These are phyloP conservation scores for Chlamydomonas asymmetrica DNA, from an alignment of 139 green algal genomes.

Conservation along the genomic window DNA sequence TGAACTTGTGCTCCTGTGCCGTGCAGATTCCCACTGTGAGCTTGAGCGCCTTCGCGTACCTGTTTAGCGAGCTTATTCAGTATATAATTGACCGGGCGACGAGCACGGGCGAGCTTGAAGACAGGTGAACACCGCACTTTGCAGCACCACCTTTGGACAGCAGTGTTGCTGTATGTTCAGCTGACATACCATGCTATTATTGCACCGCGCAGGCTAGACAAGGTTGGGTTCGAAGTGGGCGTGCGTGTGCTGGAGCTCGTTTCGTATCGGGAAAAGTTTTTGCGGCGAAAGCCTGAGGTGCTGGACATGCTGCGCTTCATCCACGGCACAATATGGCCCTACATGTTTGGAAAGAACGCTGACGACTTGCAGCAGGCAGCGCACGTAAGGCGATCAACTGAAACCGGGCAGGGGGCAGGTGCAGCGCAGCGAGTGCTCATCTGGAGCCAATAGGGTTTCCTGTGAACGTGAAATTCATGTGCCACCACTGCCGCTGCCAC, in stretches of 20 bases:
- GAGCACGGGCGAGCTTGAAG: slow-evolving; percentile 90
- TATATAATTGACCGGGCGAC: slow-evolving; percentile 86
- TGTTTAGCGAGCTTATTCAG: slow-evolving; percentile 96
- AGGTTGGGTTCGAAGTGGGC: slow-evolving; percentile 83
- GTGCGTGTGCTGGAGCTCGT: slow-evolving; percentile 87
- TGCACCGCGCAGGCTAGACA: slow-evolving; percentile 75
- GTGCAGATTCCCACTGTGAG: slow-evolving; percentile 69
- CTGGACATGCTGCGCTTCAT: slow-evolving; percentile 93
- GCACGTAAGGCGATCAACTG: too few relatives aligned
- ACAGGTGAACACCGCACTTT: slow-evolving; percentile 55
- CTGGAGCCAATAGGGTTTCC: too few relatives aligned
- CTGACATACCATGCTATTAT: neutral
- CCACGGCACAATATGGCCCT: slow-evolving; percentile 88
- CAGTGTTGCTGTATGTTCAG: neutral
- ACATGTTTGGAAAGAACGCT: slow-evolving; percentile 91
- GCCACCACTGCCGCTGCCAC: too few relatives aligned
- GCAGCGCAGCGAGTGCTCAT: too few relatives aligned
- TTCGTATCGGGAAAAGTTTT: slow-evolving; percentile 73
- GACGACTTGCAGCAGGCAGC: slow-evolving; percentile 96
- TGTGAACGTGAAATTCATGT: too few relatives aligned
- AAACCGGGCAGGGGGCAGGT: too few relatives aligned
- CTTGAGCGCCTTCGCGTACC: slow-evolving; percentile 89
- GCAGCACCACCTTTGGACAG: too few relatives aligned
- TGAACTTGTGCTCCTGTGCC: neutral
- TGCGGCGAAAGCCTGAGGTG: slow-evolving; percentile 54